Base-by-base conservation (phyloP, 768 basidiomycete genomes). In the Gloeophyllum trabeum region DNA sequence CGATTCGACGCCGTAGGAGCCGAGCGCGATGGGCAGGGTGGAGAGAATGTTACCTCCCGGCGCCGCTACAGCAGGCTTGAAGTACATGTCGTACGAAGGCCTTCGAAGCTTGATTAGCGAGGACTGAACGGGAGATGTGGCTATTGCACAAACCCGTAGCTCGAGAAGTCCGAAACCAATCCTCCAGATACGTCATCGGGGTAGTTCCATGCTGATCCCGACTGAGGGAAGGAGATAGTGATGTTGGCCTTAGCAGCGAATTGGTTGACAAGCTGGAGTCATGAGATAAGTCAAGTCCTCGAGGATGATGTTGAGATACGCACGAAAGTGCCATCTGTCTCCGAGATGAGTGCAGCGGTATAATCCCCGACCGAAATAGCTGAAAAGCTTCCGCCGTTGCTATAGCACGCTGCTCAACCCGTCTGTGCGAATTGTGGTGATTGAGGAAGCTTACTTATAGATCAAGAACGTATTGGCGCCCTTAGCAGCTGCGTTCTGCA, bases 101-200 rank as follows among this genome's bases (percentile, higher is more conserved):
- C 28, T 30, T 7, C 16, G 7, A 7, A 30, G 28, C 10, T 30
- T 30, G 28, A 16, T 30, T 16, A 30, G 28, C 7, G 28, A 30
- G 16, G 28, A 16, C 28, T 30, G 28, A n/a, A n/a, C n/a, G n/a
- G n/a, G n/a, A n/a, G n/a, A n/a, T n/a, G n/a, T 81, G 77, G 51
- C 76, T 71, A 3, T 73, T 66, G n/a, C n/a, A n/a, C n/a, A 1
- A 79, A 79, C 1, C 79, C 79, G 43, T 71, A 76, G 39, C 68
- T 67, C 25, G 72, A 68, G 56, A 75, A 77, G 16, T 57, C 52
- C 1, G 74, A 77, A 16, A 77, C 69, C 34, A 77, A 63, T 10
- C 78, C 79, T 14, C 76, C 78, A n/a, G n/a, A n/a, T 3, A 59
- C 55, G 7, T 69, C 61, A 46, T 75, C 70, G 14, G 70, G 67